Evolutionary conservation across 495 filamentous ascomycete genomes (phyloP).

Genomic region (Neurospora sp.): DNA sequence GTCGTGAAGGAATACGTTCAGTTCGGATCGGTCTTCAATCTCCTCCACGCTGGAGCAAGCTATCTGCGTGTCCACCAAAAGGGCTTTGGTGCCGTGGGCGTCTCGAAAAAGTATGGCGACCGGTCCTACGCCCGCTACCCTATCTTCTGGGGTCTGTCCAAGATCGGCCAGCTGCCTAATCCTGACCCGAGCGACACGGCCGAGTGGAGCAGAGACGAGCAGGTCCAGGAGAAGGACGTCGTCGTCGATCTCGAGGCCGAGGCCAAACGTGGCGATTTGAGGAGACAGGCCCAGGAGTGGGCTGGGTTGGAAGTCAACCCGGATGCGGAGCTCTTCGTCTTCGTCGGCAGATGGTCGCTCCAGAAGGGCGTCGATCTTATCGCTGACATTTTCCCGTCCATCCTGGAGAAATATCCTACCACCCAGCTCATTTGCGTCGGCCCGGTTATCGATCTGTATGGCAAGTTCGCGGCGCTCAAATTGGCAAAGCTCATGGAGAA

Average conservation of each 20-base stretch:
- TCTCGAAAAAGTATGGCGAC: constrained; percentile 66
- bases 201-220: constrained; percentile 45
- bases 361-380: constrained; percentile 73
- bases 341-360: constrained; percentile 67
- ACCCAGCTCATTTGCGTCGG: constrained; percentile 62
- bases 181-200: constrained; percentile 64
- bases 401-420: constrained; percentile 51
- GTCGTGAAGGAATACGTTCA: constrained; percentile 46
- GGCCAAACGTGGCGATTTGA: constrained; percentile 41
- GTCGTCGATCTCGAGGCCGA: constrained; percentile 48
- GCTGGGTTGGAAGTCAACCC: constrained; percentile 53
- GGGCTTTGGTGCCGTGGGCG: constrained; percentile 65
- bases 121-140: constrained; percentile 64
- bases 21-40: constrained; percentile 58
- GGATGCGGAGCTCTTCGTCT: constrained; percentile 62
- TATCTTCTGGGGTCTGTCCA: constrained; percentile 65
- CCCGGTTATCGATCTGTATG: constrained; percentile 66
- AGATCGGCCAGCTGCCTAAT: constrained; percentile 61
- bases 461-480: constrained; percentile 64
- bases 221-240: constrained; percentile 33
- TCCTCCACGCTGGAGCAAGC: constrained; percentile 59
- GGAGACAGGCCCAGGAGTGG: constrained; percentile 64
- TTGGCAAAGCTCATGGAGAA: constrained; percentile 56
- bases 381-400: constrained; percentile 59
- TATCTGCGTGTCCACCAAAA: constrained; percentile 62